Percentiles rank a stretch among this genome's conserved stretches.
Evolutionary conservation across 23 red algal genomes (phyloP).

Genomic region (Cyanidioschyzon merolae): DNA sequence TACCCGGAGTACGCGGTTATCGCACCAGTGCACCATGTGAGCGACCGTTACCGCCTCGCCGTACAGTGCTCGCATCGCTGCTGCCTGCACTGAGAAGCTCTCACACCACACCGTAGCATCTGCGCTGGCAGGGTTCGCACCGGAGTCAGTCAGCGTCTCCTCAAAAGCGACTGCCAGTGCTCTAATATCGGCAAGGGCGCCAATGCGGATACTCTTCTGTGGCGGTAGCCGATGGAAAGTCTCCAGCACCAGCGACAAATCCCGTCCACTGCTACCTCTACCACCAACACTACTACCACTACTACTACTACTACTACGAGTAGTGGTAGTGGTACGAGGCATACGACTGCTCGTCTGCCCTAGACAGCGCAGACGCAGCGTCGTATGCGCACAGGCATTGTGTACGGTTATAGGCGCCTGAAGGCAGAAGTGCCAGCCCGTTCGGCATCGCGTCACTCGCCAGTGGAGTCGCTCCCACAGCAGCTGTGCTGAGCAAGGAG

Average conservation of each 20-base stretch:
- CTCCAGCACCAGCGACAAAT: not conserved
- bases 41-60: not conserved
- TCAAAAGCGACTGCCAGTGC: constrained; percentile 9
- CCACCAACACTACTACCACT: too few species aligned
- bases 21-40: not conserved
- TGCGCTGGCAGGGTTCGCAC: not conserved
- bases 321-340: too few species aligned
- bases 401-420: not conserved
- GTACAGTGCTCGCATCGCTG: not conserved
- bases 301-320: too few species aligned
- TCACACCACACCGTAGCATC: constrained; percentile 9
- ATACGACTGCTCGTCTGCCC: too few species aligned
- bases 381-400: not conserved
- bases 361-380: not conserved
- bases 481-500: too few species aligned
- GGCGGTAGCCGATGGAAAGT: not conserved
- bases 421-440: not conserved
- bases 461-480: not conserved
- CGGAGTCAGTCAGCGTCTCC: too few species aligned
- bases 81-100: constrained; percentile 11
- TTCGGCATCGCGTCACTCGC: not conserved
- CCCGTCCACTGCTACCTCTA: too few species aligned
- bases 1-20: not conserved
- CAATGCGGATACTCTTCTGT: not conserved
- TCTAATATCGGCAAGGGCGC: not conserved